phyloP scores from a whole-genome alignment of 768 basidiomycete genomes.

The Paxillus ammoniavirescens region DNA sequence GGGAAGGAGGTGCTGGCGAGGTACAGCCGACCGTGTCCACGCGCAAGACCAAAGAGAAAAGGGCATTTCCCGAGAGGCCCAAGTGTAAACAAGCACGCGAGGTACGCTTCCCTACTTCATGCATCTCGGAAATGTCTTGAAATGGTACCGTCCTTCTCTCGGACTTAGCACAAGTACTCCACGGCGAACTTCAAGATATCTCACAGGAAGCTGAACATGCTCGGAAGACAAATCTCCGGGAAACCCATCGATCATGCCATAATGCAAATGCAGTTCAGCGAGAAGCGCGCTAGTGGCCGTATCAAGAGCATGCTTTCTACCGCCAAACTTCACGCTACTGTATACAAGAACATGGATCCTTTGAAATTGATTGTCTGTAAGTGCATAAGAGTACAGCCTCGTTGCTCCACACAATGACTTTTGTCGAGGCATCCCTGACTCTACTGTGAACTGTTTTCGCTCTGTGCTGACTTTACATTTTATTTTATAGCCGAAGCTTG shows the following conservation, averaged over 20 bases:
- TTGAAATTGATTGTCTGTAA: conserved; percentile 78
- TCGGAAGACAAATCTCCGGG: conserved; percentile 83
- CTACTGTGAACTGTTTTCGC: neutral
- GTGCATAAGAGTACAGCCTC: conserved; percentile 30
- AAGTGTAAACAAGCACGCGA: conserved; percentile 28
- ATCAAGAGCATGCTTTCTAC: conserved; percentile 87
- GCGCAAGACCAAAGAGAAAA: conserved; percentile 18
- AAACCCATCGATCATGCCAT: conserved; percentile 95
- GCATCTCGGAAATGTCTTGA: neutral
- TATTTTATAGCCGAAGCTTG: conserved; percentile 75
- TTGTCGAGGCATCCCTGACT: neutral
- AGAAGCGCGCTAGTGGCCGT: conserved; percentile 84
- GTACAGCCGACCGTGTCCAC: conserved; percentile 13
- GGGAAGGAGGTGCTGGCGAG: conserved; percentile 21
- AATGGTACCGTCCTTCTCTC: conserved; percentile 16
- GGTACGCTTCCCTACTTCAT: conserved; percentile 15
- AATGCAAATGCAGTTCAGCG: conserved; percentile 94
- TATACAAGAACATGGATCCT: conserved; percentile 72
- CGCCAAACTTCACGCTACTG: conserved; percentile 80
- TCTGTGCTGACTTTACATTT: conserved; percentile 3
- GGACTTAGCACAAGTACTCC: conserved; percentile 82
- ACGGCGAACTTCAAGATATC: conserved; percentile 94
- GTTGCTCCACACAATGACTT: neutral
- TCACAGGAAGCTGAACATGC: conserved; percentile 86
- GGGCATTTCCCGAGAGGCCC: conserved; percentile 8